Conservation (phyloP, 2,329 filamentous ascomycete species). For the Alternaria brassicae region DNA sequence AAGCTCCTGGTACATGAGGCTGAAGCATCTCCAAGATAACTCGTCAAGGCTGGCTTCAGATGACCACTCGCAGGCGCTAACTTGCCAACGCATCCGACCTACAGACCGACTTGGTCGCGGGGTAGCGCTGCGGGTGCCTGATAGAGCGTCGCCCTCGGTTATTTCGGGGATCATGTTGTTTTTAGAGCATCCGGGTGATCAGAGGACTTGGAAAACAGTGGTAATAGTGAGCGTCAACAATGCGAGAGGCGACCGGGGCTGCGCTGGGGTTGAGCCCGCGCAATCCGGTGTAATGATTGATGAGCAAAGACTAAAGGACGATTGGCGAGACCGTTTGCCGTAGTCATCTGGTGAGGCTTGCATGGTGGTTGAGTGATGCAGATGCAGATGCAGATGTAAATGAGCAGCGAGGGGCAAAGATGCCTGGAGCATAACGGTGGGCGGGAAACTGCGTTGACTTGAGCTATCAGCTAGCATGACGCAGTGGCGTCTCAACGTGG, state of each 20-base stretch:
- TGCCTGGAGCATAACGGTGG: background rate
- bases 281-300: conserved; percentile 28
- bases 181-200: conserved; percentile 42
- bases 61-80: conserved; percentile 49
- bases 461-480: conserved; percentile 15
- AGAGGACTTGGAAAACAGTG: conserved; percentile 23
- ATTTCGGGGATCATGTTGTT: conserved; percentile 35
- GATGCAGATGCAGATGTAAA: conserved; percentile 13
- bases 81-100: conserved; percentile 49
- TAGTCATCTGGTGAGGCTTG: conserved; percentile 30
- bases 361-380: conserved; percentile 25
- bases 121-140: conserved; percentile 47
- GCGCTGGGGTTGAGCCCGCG: conserved; percentile 25
- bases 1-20: conserved; percentile 45
- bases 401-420: conserved; percentile 4
- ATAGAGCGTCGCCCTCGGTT: conserved; percentile 34
- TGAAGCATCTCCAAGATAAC: conserved; percentile 41
- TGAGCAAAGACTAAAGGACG: conserved; percentile 12
- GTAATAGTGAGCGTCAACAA: conserved; percentile 12
- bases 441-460: conserved; percentile 6
- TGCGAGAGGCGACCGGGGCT: conserved; percentile 5
- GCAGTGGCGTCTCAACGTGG: conserved; percentile 3
- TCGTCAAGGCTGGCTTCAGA: conserved; percentile 42
- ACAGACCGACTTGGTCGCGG: conserved; percentile 44
- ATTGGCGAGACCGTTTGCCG: conserved; percentile 22